Percentiles rank a stretch among this genome's conserved stretches.
Evolutionary conservation across 1,284 basidiomycete species (phyloP).

Genomic region (Xerocomus alliaceus): DNA sequence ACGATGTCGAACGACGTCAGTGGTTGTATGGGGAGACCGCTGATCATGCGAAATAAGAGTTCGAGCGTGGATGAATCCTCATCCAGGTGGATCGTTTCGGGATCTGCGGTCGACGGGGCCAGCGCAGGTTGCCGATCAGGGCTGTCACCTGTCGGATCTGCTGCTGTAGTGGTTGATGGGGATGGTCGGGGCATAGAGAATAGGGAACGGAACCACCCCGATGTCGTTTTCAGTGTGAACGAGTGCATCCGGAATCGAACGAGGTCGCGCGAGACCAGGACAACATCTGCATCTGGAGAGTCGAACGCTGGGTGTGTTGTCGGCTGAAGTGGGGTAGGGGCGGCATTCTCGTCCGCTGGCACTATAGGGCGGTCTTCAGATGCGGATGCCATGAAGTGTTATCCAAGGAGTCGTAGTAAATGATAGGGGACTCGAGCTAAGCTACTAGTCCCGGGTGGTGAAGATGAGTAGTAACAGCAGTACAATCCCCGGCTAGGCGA

Average conservation of each 20-base stretch:
- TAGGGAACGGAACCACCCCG: conserved; percentile 61
- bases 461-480: no score
- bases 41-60: conserved; percentile 63
- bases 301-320: conserved; percentile 55
- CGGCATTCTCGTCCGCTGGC: neutral
- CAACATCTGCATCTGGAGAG: conserved; percentile 55
- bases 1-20: conserved; percentile 59
- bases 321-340: conserved; percentile 5
- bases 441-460: no score
- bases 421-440: neutral
- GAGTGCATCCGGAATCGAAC: conserved; percentile 63
- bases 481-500: no score
- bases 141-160: neutral
- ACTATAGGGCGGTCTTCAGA: conserved; percentile 19
- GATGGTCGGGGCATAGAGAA: conserved; percentile 58
- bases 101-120: conserved; percentile 25
- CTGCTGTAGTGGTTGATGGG: neutral
- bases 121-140: conserved; percentile 46
- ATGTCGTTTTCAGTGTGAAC: conserved; percentile 63
- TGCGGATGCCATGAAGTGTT: conserved; percentile 21
- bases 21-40: conserved; percentile 57
- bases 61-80: conserved; percentile 63
- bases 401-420: neutral
- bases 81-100: conserved; percentile 58
- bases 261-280: conserved; percentile 52